phyloP scores from a whole-genome alignment of 2,329 filamentous ascomycete species.

The Sporothrix inflata region DNA sequence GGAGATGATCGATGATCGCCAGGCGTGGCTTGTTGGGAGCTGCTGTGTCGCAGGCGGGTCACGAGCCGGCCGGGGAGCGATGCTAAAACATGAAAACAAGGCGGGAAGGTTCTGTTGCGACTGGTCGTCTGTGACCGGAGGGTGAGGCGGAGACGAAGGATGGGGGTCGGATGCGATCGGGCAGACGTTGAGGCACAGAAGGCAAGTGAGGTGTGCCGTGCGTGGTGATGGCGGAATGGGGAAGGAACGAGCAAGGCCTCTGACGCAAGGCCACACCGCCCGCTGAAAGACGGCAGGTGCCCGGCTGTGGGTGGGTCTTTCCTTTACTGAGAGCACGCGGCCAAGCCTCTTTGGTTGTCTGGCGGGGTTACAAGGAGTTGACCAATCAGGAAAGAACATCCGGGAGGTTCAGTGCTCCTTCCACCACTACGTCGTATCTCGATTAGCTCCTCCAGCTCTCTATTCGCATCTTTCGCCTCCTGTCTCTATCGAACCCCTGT shows the following conservation, averaged over 20 bases:
- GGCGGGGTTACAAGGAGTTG: not conserved
- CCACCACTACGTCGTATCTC: not conserved
- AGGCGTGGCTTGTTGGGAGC: slow-evolving; percentile 13
- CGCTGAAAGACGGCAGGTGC: slow-evolving; percentile 13
- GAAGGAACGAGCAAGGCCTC: slow-evolving; percentile 4
- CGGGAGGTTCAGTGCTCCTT: not conserved
- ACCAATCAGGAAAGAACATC: slow-evolving; percentile 11
- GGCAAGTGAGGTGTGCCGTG: not conserved
- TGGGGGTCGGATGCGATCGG: not conserved
- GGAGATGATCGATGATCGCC: not conserved
- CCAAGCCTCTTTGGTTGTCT: slow-evolving; percentile 6
- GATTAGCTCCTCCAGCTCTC: not conserved
- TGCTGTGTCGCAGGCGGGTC: slow-evolving; percentile 18
- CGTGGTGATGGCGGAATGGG: not conserved
- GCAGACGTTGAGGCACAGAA: not conserved
- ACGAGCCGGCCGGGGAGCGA: slow-evolving; percentile 13
- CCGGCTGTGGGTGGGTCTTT: slow-evolving; percentile 19
- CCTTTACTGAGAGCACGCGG: slow-evolving; percentile 8
- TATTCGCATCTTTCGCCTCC: not conserved
- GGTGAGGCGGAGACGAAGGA: not conserved
- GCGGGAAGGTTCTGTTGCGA: not conserved
- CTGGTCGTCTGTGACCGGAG: not conserved
- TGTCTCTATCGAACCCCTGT: not conserved
- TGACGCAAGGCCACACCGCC: slow-evolving; percentile 22
- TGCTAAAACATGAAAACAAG: slow-evolving; percentile 11